phyloP scores from a whole-genome alignment of 805 yeast species.

The Kuraishia cidri region DNA sequence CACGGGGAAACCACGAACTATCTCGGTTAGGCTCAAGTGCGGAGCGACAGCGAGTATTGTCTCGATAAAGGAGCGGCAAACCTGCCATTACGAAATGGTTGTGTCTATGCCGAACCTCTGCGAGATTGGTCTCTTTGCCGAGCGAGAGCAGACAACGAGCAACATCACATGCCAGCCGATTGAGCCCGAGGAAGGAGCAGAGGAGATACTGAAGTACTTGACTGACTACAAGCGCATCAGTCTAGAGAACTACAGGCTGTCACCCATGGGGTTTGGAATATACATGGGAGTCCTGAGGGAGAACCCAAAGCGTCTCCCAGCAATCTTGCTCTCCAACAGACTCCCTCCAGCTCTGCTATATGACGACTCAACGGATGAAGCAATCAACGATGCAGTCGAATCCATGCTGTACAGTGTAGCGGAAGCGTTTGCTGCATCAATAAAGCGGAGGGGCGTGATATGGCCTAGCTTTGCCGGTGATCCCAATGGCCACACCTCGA shows the following conservation, averaged over 20 bases:
- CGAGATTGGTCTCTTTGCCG: conserved; percentile 10
- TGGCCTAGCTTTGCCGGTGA: too few relatives aligned
- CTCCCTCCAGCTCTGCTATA: too few relatives aligned
- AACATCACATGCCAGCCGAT: conserved; percentile 12
- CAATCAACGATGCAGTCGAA: not conserved
- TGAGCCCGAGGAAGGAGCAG: not conserved
- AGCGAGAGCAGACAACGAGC: conserved; percentile 3
- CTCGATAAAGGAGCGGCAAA: conserved; percentile 16
- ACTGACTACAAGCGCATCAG: not conserved
- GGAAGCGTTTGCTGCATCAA: not conserved
- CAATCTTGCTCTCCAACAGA: conserved; percentile 1
- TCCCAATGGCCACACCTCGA: too few relatives aligned
- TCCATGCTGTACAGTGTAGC: not conserved
- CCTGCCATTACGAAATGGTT: conserved; percentile 19
- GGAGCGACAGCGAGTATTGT: conserved; percentile 10
- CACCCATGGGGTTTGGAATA: conserved; percentile 10
- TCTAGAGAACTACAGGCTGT: conserved; percentile 1
- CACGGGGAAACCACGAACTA: conserved; percentile 17
- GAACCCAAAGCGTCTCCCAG: conserved; percentile 1
- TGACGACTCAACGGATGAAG: not conserved
- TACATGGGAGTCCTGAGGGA: conserved; percentile 6
- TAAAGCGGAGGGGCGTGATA: not conserved
- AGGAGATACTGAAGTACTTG: not conserved
- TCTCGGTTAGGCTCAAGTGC: conserved; percentile 18
- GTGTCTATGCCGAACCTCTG: conserved; percentile 15